A percentile compares a stretch with the other conserved stretches of the same genome.
Conservation (phyloP, 305 asterid genomes). For the Fraxinus baroniana region DNA sequence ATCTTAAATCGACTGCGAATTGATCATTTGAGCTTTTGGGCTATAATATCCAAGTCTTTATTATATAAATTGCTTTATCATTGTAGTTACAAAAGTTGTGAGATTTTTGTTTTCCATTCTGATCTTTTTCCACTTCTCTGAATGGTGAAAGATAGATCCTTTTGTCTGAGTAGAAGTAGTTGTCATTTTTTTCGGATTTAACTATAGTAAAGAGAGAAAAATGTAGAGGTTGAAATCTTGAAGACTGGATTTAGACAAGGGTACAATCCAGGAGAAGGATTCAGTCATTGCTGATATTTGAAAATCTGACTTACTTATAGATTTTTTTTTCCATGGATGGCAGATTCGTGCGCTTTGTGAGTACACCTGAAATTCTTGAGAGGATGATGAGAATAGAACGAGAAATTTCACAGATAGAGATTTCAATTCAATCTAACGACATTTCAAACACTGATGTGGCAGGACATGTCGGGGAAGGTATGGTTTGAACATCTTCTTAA, state of each 20-base stretch:
- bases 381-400: constrained; percentile 61
- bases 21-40: constrained; percentile 5
- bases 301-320: not conserved
- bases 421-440: constrained; percentile 56
- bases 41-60: not conserved
- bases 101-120: not conserved
- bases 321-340: constrained; percentile 12
- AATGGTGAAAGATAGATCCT: constrained; percentile 17
- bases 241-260: constrained; percentile 11
- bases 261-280: constrained; percentile 6
- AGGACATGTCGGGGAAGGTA: constrained; percentile 53
- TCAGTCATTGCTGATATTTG: not conserved
- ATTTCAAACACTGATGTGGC: constrained; percentile 33
- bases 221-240: constrained; percentile 5
- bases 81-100: not conserved
- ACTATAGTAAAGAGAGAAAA: not conserved
- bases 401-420: constrained; percentile 77
- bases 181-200: not conserved
- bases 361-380: constrained; percentile 87
- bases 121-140: not conserved
- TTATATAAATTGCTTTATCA: not conserved
- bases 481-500: not conserved
- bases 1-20: not conserved
- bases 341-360: constrained; percentile 82
- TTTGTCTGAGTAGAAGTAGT: not conserved